Conservation (phyloP, 202 grass and related monocot genomes). For the Zoysia matrella region DNA sequence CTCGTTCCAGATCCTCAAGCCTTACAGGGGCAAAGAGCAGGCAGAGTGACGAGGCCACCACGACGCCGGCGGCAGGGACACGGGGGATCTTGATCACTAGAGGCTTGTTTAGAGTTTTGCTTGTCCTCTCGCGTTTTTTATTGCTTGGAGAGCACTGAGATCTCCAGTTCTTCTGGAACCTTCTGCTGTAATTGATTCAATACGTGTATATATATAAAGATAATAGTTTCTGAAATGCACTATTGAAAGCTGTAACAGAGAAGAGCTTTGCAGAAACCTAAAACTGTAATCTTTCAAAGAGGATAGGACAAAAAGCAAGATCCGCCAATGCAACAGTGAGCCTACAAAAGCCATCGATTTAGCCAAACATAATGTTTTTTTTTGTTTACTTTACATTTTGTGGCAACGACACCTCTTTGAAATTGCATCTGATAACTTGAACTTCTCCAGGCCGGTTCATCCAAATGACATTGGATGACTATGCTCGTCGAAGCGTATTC, state of each 20-base stretch:
- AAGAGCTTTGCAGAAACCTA: neutral
- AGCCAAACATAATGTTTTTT: neutral
- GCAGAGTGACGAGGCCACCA: constrained; percentile 8
- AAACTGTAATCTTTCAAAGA: neutral
- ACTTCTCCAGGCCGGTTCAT: neutral
- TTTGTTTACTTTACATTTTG: neutral
- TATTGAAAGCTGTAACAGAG: neutral
- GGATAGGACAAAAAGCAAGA: neutral
- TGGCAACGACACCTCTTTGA: neutral
- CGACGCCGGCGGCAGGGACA: neutral
- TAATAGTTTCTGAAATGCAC: constrained; percentile 26
- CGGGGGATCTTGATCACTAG: neutral
- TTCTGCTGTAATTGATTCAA: constrained; percentile 44
- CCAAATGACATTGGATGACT: neutral
- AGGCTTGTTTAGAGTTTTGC: constrained; percentile 31
- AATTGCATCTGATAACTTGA: neutral
- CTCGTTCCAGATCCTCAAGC: constrained; percentile 68
- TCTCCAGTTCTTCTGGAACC: constrained; percentile 30
- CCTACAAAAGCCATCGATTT: neutral
- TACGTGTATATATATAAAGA: constrained; percentile 33
- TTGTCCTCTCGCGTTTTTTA: constrained; percentile 16
- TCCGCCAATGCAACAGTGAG: neutral
- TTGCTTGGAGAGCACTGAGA: neutral
- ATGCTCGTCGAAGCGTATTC: neutral
- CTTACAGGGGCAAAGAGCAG: constrained; percentile 43